Base-by-base conservation (phyloP, 2,329 filamentous ascomycete genomes). In the Colletotrichum sp. region DNA sequence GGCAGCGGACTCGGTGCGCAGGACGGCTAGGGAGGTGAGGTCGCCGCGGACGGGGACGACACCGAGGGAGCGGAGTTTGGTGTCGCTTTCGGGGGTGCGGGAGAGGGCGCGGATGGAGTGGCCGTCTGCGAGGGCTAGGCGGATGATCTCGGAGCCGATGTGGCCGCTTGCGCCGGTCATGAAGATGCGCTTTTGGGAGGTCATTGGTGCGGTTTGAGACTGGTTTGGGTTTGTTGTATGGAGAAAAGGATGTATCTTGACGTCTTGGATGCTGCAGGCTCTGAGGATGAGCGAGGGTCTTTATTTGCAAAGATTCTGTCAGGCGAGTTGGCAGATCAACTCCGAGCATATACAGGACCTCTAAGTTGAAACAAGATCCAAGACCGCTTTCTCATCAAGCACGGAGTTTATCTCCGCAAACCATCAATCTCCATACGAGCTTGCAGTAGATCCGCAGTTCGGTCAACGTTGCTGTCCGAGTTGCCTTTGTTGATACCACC, bases 81-180 rank as follows among this genome's bases (percentile, higher is more conserved):
- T 79, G 71, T 87, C 85, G 64, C 81, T 81, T 4, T 78, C 32
- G 13, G 83, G 24, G 36, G n/a, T 55, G 15, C 69, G 59, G 28
- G 59, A 71, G 39, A 71, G 59, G 10, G 57, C 57, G 57, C 57
- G 60, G 21, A 89, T 85, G 9, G 79, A 72, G 79, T 89, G 85
- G 72, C 87, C 86, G 8, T 83, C 76, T 18, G 80, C 76, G 39
- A 87, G 76, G 72, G 86, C 86, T 32, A 82, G 77, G 55, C 82
- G 78, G 44, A 81, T 82, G 21, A 89, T 73, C n/a, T 79, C 79
- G 6, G 79, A 79, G 71, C 86, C 86, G 44, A 87, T 78, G 78
- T 84, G 86, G 36, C 86, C 86, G 66, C 78, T 84, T 13, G 82
- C 86, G 4, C 86, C 86, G 52, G 86, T 87, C 8, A 88, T 81